Evolutionary conservation across 331 rosid genomes (phyloP).

Genomic region (Erythrophleum ivorense): DNA sequence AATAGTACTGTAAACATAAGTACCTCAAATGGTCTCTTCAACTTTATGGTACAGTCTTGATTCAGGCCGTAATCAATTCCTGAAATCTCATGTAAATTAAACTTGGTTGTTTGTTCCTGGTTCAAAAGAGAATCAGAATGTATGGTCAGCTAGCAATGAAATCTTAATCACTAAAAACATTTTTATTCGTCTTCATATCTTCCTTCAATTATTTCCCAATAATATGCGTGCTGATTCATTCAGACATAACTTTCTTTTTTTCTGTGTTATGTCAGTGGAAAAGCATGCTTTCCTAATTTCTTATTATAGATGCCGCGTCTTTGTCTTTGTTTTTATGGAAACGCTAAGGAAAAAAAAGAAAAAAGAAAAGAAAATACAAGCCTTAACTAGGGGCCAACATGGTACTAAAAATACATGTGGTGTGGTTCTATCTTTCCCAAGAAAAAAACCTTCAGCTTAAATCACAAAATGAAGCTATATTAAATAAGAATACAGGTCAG

Average conservation of each 20-base stretch:
- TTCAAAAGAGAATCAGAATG: neutral
- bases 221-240: neutral
- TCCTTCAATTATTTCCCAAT: neutral
- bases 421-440: constrained; percentile 27
- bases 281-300: constrained; percentile 9
- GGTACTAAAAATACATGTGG: neutral
- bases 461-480: neutral
- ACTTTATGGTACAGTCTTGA: neutral
- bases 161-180: neutral
- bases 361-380: neutral
- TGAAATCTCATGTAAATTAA: neutral
- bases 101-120: constrained; percentile 23
- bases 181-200: neutral
- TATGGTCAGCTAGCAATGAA: neutral
- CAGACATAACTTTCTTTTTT: neutral
- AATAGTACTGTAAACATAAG: constrained; percentile 1
- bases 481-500: neutral
- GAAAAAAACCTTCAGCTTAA: neutral
- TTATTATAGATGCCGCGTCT: neutral
- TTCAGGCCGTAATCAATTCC: neutral
- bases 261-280: neutral
- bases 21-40: constrained; percentile 8
- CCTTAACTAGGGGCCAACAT: neutral
- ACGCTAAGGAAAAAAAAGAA: too few species aligned
- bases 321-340: neutral